These are phyloP conservation scores for Colletotrichum trifolii DNA, from an alignment of 2,329 filamentous ascomycete species.

Conservation along the genomic window DNA sequence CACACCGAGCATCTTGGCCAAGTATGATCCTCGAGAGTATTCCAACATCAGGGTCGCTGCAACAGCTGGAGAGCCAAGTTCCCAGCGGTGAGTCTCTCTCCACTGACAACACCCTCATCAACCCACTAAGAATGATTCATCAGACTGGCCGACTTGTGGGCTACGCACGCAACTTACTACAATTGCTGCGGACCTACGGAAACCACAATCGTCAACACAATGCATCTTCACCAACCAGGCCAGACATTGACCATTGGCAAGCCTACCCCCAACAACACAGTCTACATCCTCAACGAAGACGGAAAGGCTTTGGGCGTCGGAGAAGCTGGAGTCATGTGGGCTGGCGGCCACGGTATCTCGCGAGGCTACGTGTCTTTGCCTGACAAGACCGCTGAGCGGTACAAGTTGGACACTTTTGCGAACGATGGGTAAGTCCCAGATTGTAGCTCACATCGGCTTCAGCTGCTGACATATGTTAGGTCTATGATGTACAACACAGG, in stretches of 20 bases:
- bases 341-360: constrained; percentile 65
- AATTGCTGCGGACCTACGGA: constrained; percentile 72
- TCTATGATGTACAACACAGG: constrained; percentile 69
- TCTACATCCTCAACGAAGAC: constrained; percentile 62
- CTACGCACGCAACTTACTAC: constrained; percentile 59
- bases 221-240: constrained; percentile 44
- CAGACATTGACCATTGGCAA: constrained; percentile 62
- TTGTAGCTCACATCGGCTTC: no score
- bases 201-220: constrained; percentile 68
- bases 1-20: constrained; percentile 36
- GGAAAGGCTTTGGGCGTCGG: constrained; percentile 57
- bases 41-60: constrained; percentile 34
- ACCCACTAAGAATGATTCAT: background rate
- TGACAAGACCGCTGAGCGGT: constrained; percentile 61
- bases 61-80: constrained; percentile 37
- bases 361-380: constrained; percentile 66
- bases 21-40: constrained; percentile 34
- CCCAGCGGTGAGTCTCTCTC: constrained; percentile 13
- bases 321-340: constrained; percentile 65
- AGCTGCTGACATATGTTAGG: constrained; percentile 39
- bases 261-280: constrained; percentile 66
- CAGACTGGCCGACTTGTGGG: constrained; percentile 65
- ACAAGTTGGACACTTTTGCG: constrained; percentile 61
- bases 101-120: background rate
- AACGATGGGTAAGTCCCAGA: constrained; percentile 57